Evolutionary conservation across 495 filamentous ascomycete species (phyloP), one percentile per base, ranked within the genome.

Genomic region (Friedmanniomyces simplex): DNA sequence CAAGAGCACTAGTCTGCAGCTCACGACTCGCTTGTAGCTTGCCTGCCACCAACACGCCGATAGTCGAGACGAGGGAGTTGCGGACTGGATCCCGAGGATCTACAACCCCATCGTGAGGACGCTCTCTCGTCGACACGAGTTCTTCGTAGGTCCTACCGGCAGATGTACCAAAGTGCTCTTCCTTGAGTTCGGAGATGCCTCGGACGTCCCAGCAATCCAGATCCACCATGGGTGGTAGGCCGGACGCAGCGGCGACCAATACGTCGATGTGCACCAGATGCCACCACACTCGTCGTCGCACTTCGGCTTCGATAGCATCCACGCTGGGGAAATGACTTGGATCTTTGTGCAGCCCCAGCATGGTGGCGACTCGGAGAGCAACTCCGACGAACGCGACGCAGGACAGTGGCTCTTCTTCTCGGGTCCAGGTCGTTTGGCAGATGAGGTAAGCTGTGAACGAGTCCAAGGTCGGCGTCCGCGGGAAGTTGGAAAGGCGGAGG

Each of bases 211-310:
- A 43, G 30, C 20, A 58, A 7, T 39, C 26, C n/a, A 21, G 12
- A 37, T 52, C 30, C 20, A 62, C 20, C n/a, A 62, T 49, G 21
- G 59, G 59, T 21, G 52, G 37, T 13, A 62, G 52, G 5, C 59
- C 59, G 24, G 55, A 59, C 25, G 48, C 50, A 30, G 42, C 41
- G 7, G 55, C 55, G 37, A 52, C 55, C 25, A 57, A 48, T 8
- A 61, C 30, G 43, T 63, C 61, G n/a, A 63, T 28, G 47, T 59
- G 50, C n/a, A 57, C 42, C 16, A 63, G 42, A 14, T 63, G 61
- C 26, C 54, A 61, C 61, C 61, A 63, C 22, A 63, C 58, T 37
- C 55, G 34, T 20, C 61, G 58, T 20, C 61, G 30, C 11, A 48
- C 49, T 21, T 63, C 53, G n/a, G 10, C 20, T 30, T 43, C 55